These are phyloP conservation scores for Saksenaea vasiformis DNA, from an alignment of 371 early-diverging fungal genomes.

Conservation along the genomic window DNA sequence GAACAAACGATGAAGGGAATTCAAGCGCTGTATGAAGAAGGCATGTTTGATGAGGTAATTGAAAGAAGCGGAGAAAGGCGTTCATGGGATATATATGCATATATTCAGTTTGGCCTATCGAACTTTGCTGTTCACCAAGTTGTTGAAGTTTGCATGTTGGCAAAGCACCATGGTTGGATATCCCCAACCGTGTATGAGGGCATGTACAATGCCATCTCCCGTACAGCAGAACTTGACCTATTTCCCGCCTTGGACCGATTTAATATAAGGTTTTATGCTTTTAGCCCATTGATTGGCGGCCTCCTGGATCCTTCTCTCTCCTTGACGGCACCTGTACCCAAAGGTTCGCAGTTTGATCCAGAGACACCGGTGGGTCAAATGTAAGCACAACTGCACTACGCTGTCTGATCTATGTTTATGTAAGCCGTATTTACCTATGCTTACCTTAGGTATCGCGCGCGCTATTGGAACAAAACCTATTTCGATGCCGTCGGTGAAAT, in stretches of 20 bases:
- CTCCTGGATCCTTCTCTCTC: conserved; percentile 39
- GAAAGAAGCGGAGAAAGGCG: neutral
- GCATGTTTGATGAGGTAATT: conserved; percentile 39
- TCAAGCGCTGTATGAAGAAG: conserved; percentile 45
- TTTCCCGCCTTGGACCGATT: conserved; percentile 60
- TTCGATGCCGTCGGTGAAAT: conserved; percentile 53
- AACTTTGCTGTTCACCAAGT: conserved; percentile 55
- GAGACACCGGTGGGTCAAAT: conserved; percentile 41
- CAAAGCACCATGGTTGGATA: conserved; percentile 40
- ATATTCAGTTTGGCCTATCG: conserved; percentile 47
- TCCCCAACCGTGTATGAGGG: conserved; percentile 57
- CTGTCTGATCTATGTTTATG: neutral
- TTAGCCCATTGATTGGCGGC: conserved; percentile 69
- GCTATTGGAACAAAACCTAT: conserved; percentile 62
- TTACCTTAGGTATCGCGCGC: conserved; percentile 44
- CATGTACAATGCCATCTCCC: conserved; percentile 66
- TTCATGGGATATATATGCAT: neutral
- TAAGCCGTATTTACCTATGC: neutral
- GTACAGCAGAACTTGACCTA: conserved; percentile 63
- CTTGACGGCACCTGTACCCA: conserved; percentile 36
- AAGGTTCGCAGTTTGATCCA: conserved; percentile 58
- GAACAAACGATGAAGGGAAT: conserved; percentile 45
- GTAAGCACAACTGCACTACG: conserved; percentile 19
- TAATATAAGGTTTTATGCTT: conserved; percentile 55
- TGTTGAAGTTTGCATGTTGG: conserved; percentile 45